Evolutionary conservation across 1,284 basidiomycete genomes (phyloP), one percentile per base, ranked within the genome.

Genomic region (Marasmius tenuissimus): DNA sequence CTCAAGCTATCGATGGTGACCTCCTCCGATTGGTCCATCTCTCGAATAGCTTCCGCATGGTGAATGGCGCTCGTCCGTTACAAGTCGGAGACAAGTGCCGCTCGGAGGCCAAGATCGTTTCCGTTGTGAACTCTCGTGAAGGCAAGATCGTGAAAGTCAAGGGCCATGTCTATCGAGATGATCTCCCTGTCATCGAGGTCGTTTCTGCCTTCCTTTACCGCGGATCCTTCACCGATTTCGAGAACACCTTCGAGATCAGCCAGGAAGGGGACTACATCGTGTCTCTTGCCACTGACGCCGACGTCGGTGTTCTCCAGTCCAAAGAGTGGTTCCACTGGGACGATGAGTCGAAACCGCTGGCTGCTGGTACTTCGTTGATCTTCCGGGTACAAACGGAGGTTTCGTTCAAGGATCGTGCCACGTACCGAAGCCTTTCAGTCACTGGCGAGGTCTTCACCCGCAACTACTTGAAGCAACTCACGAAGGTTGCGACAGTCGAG

Each of bases 241-340:
- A 92, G 74, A 96, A 97, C 79, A 98, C 97, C 1, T 99, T 99
- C 76, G 96, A 98, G 77, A 91, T 89, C 27, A 83, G 89, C 57
- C 90, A 96, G 66, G 94, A 97, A 75, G 87, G 91, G 2, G 93
- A 96, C 68, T 98, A 97, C 75, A 76, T 88, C 51, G 90, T 99
- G 52, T 81, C 88, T 51, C 72, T 98, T 66, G 81, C 83, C 59
- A 88, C 85, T 37, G 91, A 95, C 66, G 91, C 94, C 1, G 87
- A 86, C 50, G 90, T 97, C 65, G 94, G 95, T 57, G 94, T 99
- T 18, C 80, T 99, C 14, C 87, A 93, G 72, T 94, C 94, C 62
- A 99, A 99, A 83, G 93, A 97, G 73, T 99, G 97, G 97, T 97
- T 99, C 76, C 88, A 92, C 61, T 98, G 96, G 97, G 88, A 92